phyloP scores from a whole-genome alignment of 305 asterid species.

The Fraxinus greggii region DNA sequence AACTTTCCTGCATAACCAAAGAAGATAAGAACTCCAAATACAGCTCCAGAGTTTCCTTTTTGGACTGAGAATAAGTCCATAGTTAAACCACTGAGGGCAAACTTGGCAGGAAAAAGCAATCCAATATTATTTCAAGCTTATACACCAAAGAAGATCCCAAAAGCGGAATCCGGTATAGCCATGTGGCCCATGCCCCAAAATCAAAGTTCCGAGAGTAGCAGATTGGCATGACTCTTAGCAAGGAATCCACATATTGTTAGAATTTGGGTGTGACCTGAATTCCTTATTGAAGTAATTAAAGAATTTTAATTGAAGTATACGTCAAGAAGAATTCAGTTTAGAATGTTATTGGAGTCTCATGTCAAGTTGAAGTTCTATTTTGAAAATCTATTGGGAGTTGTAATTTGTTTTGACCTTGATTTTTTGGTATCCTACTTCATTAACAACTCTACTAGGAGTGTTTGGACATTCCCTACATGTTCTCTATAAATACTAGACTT shows the following conservation, averaged over 20 bases:
- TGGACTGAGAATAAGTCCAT: conserved; percentile 31
- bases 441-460: too few species aligned
- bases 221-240: conserved; percentile 45
- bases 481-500: too few species aligned
- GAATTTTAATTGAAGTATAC: too few species aligned
- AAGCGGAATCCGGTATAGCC: conserved; percentile 49
- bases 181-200: conserved; percentile 33
- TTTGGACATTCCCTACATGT: too few species aligned
- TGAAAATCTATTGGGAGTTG: too few species aligned
- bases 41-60: neutral
- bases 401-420: too few species aligned
- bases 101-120: conserved; percentile 60
- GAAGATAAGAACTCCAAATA: conserved; percentile 28
- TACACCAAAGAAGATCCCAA: conserved; percentile 39
- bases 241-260: conserved; percentile 36
- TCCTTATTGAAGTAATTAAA: too few species aligned
- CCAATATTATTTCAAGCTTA: conserved; percentile 36
- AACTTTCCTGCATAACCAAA: conserved; percentile 42
- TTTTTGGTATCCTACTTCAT: too few species aligned
- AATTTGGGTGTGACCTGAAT: too few species aligned
- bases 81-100: conserved; percentile 43
- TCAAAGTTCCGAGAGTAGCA: conserved; percentile 43
- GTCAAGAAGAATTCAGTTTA: too few species aligned
- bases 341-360: too few species aligned
- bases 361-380: too few species aligned